Evolutionary conservation across 2,329 filamentous ascomycete genomes (phyloP).

Genomic region (Verticillium nubilum): DNA sequence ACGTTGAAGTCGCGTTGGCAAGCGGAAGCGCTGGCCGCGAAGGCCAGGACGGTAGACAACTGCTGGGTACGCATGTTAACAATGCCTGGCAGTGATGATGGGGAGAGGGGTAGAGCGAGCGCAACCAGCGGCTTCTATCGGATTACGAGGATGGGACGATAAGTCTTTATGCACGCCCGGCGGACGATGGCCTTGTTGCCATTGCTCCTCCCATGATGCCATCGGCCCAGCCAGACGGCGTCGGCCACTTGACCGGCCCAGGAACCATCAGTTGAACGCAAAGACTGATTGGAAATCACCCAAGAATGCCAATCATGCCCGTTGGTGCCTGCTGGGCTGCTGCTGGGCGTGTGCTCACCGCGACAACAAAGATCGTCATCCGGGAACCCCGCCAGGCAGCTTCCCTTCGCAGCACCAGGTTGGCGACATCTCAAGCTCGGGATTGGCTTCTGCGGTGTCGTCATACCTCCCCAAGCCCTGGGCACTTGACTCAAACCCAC

Average conservation of each 20-base stretch:
- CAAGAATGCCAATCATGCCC: not conserved
- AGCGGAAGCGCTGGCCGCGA: slow-evolving; percentile 17
- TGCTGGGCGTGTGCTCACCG: not conserved
- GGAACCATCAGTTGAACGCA: not conserved
- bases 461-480: not conserved
- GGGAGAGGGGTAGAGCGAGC: not conserved
- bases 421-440: not conserved
- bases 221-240: not conserved
- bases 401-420: not conserved
- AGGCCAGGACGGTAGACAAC: slow-evolving; percentile 10
- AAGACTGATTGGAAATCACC: not conserved
- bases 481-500: not conserved
- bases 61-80: not conserved
- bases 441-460: not conserved
- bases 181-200: not conserved
- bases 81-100: not conserved
- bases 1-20: slow-evolving; percentile 23
- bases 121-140: not conserved
- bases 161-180: not conserved
- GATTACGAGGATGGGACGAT: no score
- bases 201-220: not conserved
- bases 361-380: not conserved
- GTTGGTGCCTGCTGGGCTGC: not conserved
- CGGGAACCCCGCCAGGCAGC: not conserved
- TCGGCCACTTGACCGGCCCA: not conserved